These are phyloP conservation scores for Arachnopeziza araneosa DNA, from an alignment of 2,329 filamentous ascomycete species.

Conservation along the genomic window DNA sequence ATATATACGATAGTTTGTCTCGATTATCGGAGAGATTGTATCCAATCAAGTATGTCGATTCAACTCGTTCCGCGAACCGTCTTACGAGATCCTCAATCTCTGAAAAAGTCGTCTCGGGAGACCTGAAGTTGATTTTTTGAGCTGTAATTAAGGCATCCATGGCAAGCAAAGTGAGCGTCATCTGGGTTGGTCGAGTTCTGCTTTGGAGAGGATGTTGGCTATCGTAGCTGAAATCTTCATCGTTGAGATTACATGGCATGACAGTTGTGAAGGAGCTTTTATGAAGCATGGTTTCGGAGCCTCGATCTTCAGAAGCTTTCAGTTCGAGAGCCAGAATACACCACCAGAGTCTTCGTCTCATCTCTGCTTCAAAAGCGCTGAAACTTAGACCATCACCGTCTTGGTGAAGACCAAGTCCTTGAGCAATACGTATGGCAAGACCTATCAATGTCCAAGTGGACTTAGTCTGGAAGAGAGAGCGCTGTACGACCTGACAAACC, in stretches of 20 bases:
- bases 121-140: too few species aligned
- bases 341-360: slow-evolving; percentile 57
- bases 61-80: too few species aligned
- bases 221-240: slow-evolving; percentile 43
- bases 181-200: slow-evolving; percentile 34
- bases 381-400: slow-evolving; percentile 28
- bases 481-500: too few species aligned
- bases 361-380: slow-evolving; percentile 50
- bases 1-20: too few species aligned
- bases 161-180: too few species aligned
- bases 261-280: slow-evolving; percentile 5
- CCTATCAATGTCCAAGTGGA: background rate
- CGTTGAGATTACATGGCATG: slow-evolving; percentile 53
- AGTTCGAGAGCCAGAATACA: slow-evolving; percentile 55
- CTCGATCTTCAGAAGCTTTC: slow-evolving; percentile 40
- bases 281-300: background rate
- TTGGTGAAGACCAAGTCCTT: background rate
- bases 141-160: too few species aligned
- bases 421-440: background rate
- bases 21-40: too few species aligned
- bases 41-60: too few species aligned
- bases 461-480: too few species aligned
- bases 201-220: slow-evolving; percentile 42
- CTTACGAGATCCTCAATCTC: too few species aligned
- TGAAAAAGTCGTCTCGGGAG: too few species aligned